Percentiles rank a stretch among this genome's conserved stretches.
Conservation (phyloP, 2,329 filamentous ascomycete species). For the Fusarium xylarioides region DNA sequence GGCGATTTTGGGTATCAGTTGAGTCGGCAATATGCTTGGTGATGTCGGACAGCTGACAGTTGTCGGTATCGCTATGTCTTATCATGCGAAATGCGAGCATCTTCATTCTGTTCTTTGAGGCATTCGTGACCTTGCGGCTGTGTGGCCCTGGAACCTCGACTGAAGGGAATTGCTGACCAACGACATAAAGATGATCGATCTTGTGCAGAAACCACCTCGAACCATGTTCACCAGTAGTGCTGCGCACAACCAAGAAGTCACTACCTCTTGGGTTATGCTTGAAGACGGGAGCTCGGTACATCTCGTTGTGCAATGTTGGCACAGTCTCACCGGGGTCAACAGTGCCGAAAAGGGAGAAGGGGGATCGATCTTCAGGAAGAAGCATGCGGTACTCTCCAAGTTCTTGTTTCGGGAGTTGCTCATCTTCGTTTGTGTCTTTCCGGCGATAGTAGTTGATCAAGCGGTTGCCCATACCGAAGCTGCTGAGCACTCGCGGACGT, state of each 20-base stretch:
- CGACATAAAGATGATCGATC: slow-evolving; percentile 89
- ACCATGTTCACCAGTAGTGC: slow-evolving; percentile 79
- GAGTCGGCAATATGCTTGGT: slow-evolving; percentile 93
- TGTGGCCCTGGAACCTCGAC: slow-evolving; percentile 94
- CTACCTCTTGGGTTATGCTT: slow-evolving; percentile 79
- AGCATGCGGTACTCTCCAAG: slow-evolving; percentile 90
- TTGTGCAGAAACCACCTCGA: slow-evolving; percentile 85
- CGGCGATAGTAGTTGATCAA: slow-evolving; percentile 97
- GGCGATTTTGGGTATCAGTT: slow-evolving; percentile 92
- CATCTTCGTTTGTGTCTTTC: slow-evolving; percentile 76
- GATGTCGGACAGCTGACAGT: slow-evolving; percentile 81
- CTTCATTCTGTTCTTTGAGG: slow-evolving; percentile 95
- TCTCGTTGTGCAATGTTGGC: slow-evolving; percentile 90
- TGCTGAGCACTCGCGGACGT: slow-evolving; percentile 88
- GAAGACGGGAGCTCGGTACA: slow-evolving; percentile 95
- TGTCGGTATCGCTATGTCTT: slow-evolving; percentile 74
- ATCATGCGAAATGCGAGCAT: slow-evolving; percentile 95
- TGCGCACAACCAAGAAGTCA: slow-evolving; percentile 89
- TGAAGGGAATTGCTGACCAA: slow-evolving; percentile 92
- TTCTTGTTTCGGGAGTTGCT: slow-evolving; percentile 78
- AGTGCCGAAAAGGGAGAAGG: slow-evolving; percentile 93
- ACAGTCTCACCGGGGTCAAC: slow-evolving; percentile 92
- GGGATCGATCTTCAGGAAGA: slow-evolving; percentile 92
- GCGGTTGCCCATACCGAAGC: slow-evolving; percentile 96
- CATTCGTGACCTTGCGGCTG: slow-evolving; percentile 93